phyloP scores from a whole-genome alignment of 2,329 filamentous ascomycete species.

The Colletotrichum camelliae region DNA sequence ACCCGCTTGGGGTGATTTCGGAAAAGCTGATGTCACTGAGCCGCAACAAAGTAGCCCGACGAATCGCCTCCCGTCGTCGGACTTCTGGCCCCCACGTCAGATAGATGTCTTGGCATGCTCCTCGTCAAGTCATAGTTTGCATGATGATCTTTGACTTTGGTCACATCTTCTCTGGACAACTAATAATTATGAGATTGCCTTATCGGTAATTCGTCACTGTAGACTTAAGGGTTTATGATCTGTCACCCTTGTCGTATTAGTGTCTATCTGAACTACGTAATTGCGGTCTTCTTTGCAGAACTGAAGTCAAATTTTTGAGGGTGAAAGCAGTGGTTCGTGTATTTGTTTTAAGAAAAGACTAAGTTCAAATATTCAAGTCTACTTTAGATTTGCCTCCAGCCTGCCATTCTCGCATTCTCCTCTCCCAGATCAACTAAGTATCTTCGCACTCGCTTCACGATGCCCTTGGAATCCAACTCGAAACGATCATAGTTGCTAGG shows the following conservation, averaged over 20 bases:
- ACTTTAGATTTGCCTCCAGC: conserved; percentile 25
- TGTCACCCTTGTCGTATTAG: not conserved
- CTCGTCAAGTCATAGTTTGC: not conserved
- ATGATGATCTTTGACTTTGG: not conserved
- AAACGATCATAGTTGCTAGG: conserved; percentile 52
- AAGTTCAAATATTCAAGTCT: not conserved
- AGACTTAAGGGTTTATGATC: no score
- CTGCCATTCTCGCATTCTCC: conserved; percentile 24
- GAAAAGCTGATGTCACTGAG: not conserved
- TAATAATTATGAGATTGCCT: not conserved
- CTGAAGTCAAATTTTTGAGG: not conserved
- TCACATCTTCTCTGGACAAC: not conserved
- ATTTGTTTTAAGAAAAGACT: no score
- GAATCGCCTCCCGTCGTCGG: not conserved
- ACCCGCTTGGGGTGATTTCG: not conserved
- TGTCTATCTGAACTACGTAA: not conserved
- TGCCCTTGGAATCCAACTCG: conserved; percentile 45
- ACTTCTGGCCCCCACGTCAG: not conserved
- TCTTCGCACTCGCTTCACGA: conserved; percentile 33
- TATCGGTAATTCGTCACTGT: not conserved
- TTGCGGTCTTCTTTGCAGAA: not conserved
- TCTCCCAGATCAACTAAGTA: conserved; percentile 27
- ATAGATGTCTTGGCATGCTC: not conserved
- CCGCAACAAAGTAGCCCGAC: not conserved
- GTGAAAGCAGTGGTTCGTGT: not conserved